Base-by-base conservation (phyloP, 176 grass and related monocot species). In the Dendrocalamus sinicus region DNA sequence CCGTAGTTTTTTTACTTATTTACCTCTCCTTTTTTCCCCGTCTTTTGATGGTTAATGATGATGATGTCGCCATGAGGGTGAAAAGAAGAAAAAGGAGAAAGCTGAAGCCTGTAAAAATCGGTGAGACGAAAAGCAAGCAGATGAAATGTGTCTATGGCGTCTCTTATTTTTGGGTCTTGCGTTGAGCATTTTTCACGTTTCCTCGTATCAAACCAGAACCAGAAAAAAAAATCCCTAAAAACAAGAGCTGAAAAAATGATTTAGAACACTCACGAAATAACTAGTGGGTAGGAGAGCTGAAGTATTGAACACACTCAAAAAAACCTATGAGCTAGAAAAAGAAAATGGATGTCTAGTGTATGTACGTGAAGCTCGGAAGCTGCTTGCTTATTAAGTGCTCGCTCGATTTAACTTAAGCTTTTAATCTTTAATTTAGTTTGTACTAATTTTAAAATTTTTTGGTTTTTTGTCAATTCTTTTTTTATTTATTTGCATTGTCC, bases 61-160 rank as follows among this genome's bases (percentile, higher is more conserved):
- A 67, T 89, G 76, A n/a, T 79, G 76, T 4, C 37, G 55, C 61
- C 20, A 59, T 64, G 30, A 47, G 68, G 46, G 83, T 69, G 45
- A 70, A 85, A 75, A 63, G 67, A 39, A 20, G 39, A 16, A 30
- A 30, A 39, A 20, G 40, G 8, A 4, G 50, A 52, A 53, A 70
- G 4, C 48, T 67, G 22, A 61, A 68, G 70, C 40, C 63, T 85
- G 70, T 81, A 81, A 85, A 89, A 81, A 86, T 54, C 1, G 5
- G 68, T 28, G 69, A 39, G 83, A 46, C 54, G 9, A 48, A 70
- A 22, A 22, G 54, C 75, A 14, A 32, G 57, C 84, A 53, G 55
- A 72, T 24, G 23, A 30, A 19, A 63, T 79, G 43, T 44, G 53
- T 24, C 47, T 23, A 73, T 57, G 76, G 45, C 68, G 32, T 73